These are phyloP conservation scores for Cladophialophora immunda DNA, from an alignment of 2,329 filamentous ascomycete species.

Conservation along the genomic window DNA sequence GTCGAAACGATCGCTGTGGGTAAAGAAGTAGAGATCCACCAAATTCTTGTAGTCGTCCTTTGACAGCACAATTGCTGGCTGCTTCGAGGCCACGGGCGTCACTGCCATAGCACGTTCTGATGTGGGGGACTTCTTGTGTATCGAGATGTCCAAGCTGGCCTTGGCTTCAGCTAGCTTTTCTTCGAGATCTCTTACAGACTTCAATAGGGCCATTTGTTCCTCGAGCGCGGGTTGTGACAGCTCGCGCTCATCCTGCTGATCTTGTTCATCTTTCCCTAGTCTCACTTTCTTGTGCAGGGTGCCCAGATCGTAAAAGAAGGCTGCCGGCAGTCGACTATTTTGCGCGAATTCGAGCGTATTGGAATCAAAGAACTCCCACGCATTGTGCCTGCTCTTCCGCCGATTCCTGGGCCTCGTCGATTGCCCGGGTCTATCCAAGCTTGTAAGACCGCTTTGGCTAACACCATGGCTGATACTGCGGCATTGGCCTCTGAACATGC, in stretches of 20 bases:
- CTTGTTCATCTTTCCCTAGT: constrained; percentile 29
- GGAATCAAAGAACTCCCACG: constrained; percentile 33
- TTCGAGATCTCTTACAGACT: constrained; percentile 40
- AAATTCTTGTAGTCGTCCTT: constrained; percentile 57
- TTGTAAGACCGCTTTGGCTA: neutral
- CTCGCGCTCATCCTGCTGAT: constrained; percentile 50
- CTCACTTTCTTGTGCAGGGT: constrained; percentile 36
- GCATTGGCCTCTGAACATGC: neutral
- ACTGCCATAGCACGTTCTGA: neutral
- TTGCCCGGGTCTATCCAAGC: neutral
- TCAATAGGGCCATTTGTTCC: constrained; percentile 37
- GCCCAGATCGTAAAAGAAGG: constrained; percentile 38
- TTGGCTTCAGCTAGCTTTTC: constrained; percentile 39
- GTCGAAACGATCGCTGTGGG: constrained; percentile 41
- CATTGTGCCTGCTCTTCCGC: neutral
- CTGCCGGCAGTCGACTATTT: constrained; percentile 33
- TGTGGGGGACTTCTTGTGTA: constrained; percentile 13
- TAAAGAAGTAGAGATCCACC: constrained; percentile 57
- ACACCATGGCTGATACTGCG: constrained; percentile 17
- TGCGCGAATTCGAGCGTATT: constrained; percentile 36
- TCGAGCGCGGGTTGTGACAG: constrained; percentile 23
- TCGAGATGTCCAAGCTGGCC: constrained; percentile 27
- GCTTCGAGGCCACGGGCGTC: neutral
- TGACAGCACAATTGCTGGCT: constrained; percentile 44
- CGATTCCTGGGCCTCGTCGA: neutral